Conservation (phyloP, 331 rosid species). For the Rhamnella rubrinervis region DNA sequence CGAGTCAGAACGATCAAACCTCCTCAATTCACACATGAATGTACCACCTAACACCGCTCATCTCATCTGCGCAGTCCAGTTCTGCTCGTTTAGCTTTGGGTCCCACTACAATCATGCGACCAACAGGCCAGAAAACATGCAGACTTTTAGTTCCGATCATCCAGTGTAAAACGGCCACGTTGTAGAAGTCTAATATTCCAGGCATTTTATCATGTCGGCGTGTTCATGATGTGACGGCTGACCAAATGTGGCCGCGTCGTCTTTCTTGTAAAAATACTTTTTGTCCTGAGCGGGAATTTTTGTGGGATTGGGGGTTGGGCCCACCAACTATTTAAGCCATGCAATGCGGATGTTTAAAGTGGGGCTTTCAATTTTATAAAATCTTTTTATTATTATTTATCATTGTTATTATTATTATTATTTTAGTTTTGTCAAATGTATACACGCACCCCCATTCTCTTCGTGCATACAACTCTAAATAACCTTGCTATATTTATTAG, state of each 20-base stretch:
- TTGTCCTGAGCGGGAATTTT: not conserved
- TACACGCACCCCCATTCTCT: too few species aligned
- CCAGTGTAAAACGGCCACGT: not conserved
- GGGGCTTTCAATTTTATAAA: too few species aligned
- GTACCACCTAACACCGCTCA: not conserved
- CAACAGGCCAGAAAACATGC: not conserved
- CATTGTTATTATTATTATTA: too few species aligned
- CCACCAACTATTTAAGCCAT: slow-evolving; percentile 4
- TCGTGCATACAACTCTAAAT: too few species aligned
- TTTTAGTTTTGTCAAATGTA: too few species aligned
- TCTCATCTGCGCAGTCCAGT: not conserved
- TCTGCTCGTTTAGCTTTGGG: not conserved
- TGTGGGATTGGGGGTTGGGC: not conserved
- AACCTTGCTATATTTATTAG: too few species aligned
- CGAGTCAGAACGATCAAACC: too few species aligned
- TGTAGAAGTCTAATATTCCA: not conserved
- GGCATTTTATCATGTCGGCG: not conserved
- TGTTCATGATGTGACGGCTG: slow-evolving; percentile 3
- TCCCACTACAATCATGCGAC: not conserved
- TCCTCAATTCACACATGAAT: too few species aligned
- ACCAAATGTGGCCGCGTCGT: not conserved
- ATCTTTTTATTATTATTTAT: too few species aligned
- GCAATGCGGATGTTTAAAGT: not conserved
- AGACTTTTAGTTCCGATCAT: not conserved
- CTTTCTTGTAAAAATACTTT: not conserved